Conservation (phyloP, 352 stramenopile genomes). For the Phytophthora hybrid region DNA sequence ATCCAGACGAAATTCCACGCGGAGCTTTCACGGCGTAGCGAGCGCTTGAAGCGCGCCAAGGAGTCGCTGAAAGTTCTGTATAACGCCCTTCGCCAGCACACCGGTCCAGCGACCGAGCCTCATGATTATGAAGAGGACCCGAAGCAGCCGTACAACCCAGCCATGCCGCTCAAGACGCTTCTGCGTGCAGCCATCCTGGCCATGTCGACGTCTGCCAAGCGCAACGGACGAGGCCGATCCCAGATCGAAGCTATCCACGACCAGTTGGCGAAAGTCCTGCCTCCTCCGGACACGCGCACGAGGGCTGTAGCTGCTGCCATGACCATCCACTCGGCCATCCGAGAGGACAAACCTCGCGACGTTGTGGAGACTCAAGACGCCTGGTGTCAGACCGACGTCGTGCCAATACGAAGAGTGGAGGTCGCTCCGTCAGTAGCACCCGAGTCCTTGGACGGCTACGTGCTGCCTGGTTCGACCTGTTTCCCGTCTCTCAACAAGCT, state of each 20-base stretch:
- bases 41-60: slow-evolving; percentile 61
- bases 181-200: slow-evolving; percentile 68
- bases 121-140: slow-evolving; percentile 2
- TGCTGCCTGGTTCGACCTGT: slow-evolving; percentile 44
- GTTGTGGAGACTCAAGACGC: background rate
- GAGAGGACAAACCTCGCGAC: slow-evolving; percentile 38
- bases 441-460: slow-evolving; percentile 55
- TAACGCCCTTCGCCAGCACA: slow-evolving; percentile 43
- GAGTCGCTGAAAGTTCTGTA: slow-evolving; percentile 76
- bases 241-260: slow-evolving; percentile 62
- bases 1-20: slow-evolving; percentile 71
- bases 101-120: background rate
- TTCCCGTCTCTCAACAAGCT: slow-evolving; percentile 2
- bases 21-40: slow-evolving; percentile 59
- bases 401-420: slow-evolving; percentile 31
- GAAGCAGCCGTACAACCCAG: slow-evolving; percentile 33
- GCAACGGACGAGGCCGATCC: slow-evolving; percentile 43
- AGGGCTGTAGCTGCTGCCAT: slow-evolving; percentile 31
- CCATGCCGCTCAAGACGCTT: slow-evolving; percentile 58
- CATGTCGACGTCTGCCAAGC: slow-evolving; percentile 69
- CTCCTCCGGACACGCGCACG: slow-evolving; percentile 13
- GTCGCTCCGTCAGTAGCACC: slow-evolving; percentile 19
- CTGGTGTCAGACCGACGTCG: slow-evolving; percentile 35
- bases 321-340: slow-evolving; percentile 51
- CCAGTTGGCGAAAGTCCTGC: slow-evolving; percentile 24